Base-by-base conservation (phyloP, 1,139 yeast genomes). In the Suhomyces yuchorum region DNA sequence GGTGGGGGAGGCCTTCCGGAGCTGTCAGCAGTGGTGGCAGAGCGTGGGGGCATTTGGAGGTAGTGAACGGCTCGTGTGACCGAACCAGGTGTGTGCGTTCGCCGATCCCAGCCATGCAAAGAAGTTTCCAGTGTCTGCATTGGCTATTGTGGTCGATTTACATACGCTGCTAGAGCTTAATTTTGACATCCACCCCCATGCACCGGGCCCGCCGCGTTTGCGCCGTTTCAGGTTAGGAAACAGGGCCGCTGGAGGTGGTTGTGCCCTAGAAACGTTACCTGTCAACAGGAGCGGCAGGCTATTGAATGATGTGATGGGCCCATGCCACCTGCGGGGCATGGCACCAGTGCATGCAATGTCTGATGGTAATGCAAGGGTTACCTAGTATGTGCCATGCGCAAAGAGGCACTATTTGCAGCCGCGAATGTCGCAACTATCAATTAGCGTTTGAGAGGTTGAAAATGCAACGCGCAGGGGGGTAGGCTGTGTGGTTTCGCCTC, bases 211-310 rank as follows among this genome's bases (percentile, higher is more conserved):
- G 14, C 30, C 30, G 19, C 36, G 36, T 17, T 33, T 33, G 8
- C 38, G 38, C 38, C 38, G 38, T 35, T 35, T 35, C 38, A 35
- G 23, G 26, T 20, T 35, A 19, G 9, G 38, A 12, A 35, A 35
- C 18, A 19, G n/a, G n/a, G n/a, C 22, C 8, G 9, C 15, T 4
- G 38, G 22, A 14, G 26, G 23, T 20, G n/a, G n/a, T 19, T 20
- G 23, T 12, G 9, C 15, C 26, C 18, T 9, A 33, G 9, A 9
- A n/a, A n/a, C 24, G 38, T 35, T 20, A 20, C 38, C 38, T 35
- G 38, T 35, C 38, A 35, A 35, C 11, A 9, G 26, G 23, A 20
- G 23, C 23, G 11, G 26, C 8, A 6, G 38, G 18, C 6, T 20
- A 22, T 35, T 12, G 38, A 15, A 26, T 35, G 38, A 35, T 22